Conservation (phyloP, 2,329 filamentous ascomycete species). For the Fusarium bactridioides region DNA sequence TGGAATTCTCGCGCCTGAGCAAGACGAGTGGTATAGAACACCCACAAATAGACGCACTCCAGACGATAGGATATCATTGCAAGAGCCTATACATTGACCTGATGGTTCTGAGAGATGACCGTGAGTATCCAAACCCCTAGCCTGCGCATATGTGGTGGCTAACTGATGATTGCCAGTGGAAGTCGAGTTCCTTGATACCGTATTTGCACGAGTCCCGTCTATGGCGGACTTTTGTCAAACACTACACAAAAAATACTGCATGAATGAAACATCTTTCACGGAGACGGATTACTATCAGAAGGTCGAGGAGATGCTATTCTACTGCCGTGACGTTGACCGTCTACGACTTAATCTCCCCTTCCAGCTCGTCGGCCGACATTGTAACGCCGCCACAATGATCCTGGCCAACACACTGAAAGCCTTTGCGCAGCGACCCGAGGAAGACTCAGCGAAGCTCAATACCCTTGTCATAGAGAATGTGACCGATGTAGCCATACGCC, state of each 20-base stretch:
- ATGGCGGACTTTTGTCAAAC: constrained; percentile 56
- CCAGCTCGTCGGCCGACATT: constrained; percentile 56
- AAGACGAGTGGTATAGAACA: constrained; percentile 44
- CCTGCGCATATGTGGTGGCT: constrained; percentile 3
- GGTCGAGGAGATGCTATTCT: constrained; percentile 53
- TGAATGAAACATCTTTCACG: constrained; percentile 58
- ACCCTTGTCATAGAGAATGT: constrained; percentile 60
- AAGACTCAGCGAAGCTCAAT: constrained; percentile 52
- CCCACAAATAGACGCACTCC: constrained; percentile 52
- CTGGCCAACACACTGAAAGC: constrained; percentile 61
- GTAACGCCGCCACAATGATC: constrained; percentile 58
- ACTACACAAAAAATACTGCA: constrained; percentile 56
- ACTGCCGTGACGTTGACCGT: constrained; percentile 54
- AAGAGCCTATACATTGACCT: constrained; percentile 60
- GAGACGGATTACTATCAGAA: constrained; percentile 55
- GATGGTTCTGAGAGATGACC: constrained; percentile 61
- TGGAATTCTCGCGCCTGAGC: constrained; percentile 60
- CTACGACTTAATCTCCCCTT: constrained; percentile 62
- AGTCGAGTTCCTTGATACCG: constrained; percentile 55
- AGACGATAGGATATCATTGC: constrained; percentile 57
- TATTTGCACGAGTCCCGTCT: constrained; percentile 56
- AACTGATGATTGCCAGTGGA: constrained; percentile 51
- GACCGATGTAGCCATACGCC: constrained; percentile 56
- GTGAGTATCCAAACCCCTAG: constrained; percentile 44
- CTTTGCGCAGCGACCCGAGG: constrained; percentile 54